Percentiles rank a stretch among this genome's conserved stretches.
These are phyloP conservation scores for Ceratocystis diversiconidia DNA, from an alignment of 2,329 filamentous ascomycete genomes.

Conservation along the genomic window DNA sequence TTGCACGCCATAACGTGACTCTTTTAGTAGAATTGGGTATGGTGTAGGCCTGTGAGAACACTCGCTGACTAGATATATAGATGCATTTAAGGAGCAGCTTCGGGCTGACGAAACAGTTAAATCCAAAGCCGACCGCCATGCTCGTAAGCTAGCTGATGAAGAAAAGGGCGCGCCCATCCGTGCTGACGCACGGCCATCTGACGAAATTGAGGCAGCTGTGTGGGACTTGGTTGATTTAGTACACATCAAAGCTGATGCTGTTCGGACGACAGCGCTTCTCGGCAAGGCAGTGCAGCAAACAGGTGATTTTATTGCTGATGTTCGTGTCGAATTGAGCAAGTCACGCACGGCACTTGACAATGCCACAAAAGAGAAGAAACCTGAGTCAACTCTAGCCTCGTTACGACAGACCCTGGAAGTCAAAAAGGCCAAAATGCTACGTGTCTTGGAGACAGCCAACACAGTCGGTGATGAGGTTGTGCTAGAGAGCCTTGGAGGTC, in stretches of 20 bases:
- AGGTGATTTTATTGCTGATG: slow-evolving; percentile 35
- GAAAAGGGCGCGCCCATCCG: slow-evolving; percentile 31
- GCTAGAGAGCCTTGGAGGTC: slow-evolving; percentile 42
- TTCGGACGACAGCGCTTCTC: slow-evolving; percentile 28
- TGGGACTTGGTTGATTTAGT: slow-evolving; percentile 42
- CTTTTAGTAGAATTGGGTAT: no score
- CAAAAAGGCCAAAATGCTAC: slow-evolving; percentile 36
- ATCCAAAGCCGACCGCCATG: slow-evolving; percentile 34
- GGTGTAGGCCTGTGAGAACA: neutral
- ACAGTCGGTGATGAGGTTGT: slow-evolving; percentile 41
- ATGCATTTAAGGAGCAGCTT: slow-evolving; percentile 34
- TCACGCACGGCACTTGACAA: slow-evolving; percentile 33
- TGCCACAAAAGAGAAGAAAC: slow-evolving; percentile 30
- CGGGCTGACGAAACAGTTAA: slow-evolving; percentile 33
- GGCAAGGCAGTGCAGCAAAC: slow-evolving; percentile 37
- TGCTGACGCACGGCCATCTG: slow-evolving; percentile 30
- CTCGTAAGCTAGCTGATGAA: slow-evolving; percentile 30
- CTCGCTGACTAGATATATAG: slow-evolving; percentile 19
- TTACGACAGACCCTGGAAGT: slow-evolving; percentile 24
- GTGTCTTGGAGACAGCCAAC: slow-evolving; percentile 39
- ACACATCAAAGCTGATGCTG: slow-evolving; percentile 31
- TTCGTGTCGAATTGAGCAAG: slow-evolving; percentile 35
- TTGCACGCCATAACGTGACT: no score
- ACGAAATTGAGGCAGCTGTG: slow-evolving; percentile 33
- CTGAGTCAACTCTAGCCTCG: slow-evolving; percentile 25